Evolutionary conservation across 768 basidiomycete species (phyloP), one percentile per base, ranked within the genome.

Genomic region (Pleurotus platypus): DNA sequence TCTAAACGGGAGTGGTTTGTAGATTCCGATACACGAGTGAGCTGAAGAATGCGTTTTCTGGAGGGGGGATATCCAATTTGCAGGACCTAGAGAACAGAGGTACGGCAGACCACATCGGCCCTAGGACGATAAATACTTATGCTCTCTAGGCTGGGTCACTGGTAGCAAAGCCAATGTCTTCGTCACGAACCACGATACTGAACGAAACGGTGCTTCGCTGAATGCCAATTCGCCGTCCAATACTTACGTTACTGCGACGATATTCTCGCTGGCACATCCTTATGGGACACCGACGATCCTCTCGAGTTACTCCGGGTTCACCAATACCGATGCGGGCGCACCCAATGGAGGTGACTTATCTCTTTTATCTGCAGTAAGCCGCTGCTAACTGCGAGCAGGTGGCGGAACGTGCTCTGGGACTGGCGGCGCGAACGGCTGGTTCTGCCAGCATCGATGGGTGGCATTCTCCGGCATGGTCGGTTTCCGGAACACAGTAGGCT

Each of bases 141-240:
- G 3, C 30, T 35, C 30, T 35, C 6, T 49, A 85, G 84, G 84
- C 2, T 89, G 85, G 86, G 72, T 87, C 1, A 43, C 79, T 0
- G 75, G 84, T 1, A 70, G 66, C 0, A 61, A 63, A 13, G 86
- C 86, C 0, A 89, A 88, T 60, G 78, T 83, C 5, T 88, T 88
- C 58, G 85, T 88, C 3, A 72, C 81, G 0, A 86, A 89, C 62
- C 87, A 88, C 57, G 87, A 89, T 60, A 88, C 86, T 1, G 87
- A 88, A 66, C 70, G 87, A 85, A 78, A 75, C 54, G 82, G 81
- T 1, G 63, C 55, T 24, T 85, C 86, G 0, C 71, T 89, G 5
- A 84, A 79, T 61, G 73, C 73, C 45, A 81, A 83, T 58, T 87
- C 86, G 0, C 74, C 85, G 1, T 81, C 79, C n/a, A 87, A 89